These are phyloP conservation scores for Microbotryum lychnidis-dioicae DNA, from an alignment of 1,284 basidiomycete species.

Conservation along the genomic window DNA sequence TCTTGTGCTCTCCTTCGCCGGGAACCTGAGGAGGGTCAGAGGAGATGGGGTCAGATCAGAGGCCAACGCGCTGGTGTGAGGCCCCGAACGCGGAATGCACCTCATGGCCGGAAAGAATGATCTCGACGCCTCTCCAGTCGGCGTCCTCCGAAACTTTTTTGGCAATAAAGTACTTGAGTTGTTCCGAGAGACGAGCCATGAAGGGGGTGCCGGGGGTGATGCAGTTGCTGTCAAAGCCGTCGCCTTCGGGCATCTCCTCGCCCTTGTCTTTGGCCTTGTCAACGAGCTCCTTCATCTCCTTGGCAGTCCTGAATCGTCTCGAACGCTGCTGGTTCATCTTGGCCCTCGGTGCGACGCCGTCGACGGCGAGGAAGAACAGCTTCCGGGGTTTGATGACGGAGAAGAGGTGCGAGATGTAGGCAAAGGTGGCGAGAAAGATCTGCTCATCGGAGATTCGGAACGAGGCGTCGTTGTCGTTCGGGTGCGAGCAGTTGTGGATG, in stretches of 20 bases:
- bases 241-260: conserved; percentile 78
- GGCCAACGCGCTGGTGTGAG: not conserved
- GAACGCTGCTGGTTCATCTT: conserved; percentile 99
- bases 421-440: conserved; percentile 93
- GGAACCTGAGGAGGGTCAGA: conserved; percentile 49
- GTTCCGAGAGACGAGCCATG: conserved; percentile 82
- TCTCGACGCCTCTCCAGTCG: conserved; percentile 83
- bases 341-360: conserved; percentile 93
- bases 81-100: conserved; percentile 40
- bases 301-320: conserved; percentile 87
- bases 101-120: conserved; percentile 96
- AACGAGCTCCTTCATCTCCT: conserved; percentile 77
- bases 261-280: conserved; percentile 82
- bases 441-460: conserved; percentile 93
- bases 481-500: conserved; percentile 94
- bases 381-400: conserved; percentile 96
- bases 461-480: conserved; percentile 88
- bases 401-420: conserved; percentile 95
- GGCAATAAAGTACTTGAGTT: conserved; percentile 91
- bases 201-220: conserved; percentile 97
- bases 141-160: conserved; percentile 95
- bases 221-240: conserved; percentile 86
- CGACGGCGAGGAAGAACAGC: conserved; percentile 71
- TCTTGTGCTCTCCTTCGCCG: conserved; percentile 99
- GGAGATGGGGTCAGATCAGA: not conserved